These are phyloP conservation scores for Phytophthora podocarpi DNA, from an alignment of 352 stramenopile species.

Conservation along the genomic window DNA sequence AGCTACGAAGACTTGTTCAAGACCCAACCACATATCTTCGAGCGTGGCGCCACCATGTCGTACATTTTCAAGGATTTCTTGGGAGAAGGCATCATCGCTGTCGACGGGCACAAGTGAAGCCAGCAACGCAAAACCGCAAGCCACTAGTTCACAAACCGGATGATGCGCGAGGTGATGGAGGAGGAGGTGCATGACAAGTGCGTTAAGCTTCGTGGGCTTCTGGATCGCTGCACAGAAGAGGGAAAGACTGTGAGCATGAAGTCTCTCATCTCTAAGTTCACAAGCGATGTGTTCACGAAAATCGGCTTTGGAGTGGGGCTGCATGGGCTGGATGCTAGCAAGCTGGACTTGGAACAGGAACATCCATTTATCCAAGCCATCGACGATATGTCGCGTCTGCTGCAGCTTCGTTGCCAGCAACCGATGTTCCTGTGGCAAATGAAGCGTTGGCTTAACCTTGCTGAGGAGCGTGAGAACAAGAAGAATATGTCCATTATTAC, in stretches of 20 bases:
- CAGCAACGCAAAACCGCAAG: slow-evolving; percentile 81
- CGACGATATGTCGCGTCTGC: slow-evolving; percentile 37
- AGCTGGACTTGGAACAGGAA: slow-evolving; percentile 29
- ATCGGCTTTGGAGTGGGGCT: slow-evolving; percentile 75
- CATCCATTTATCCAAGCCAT: slow-evolving; percentile 59
- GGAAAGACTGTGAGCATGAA: slow-evolving; percentile 37
- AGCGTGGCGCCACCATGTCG: slow-evolving; percentile 47
- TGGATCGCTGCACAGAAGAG: slow-evolving; percentile 17
- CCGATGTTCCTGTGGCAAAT: slow-evolving; percentile 57
- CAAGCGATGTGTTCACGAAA: slow-evolving; percentile 74
- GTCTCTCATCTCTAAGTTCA: slow-evolving; percentile 55
- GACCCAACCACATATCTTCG: slow-evolving; percentile 62
- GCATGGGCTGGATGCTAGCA: slow-evolving; percentile 32
- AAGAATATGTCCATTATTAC: slow-evolving; percentile 44
- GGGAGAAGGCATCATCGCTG: slow-evolving; percentile 68
- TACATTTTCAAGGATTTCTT: slow-evolving; percentile 60
- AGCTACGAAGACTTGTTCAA: slow-evolving; percentile 55
- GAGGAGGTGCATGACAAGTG: slow-evolving; percentile 35
- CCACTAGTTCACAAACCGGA: slow-evolving; percentile 84
- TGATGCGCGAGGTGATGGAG: slow-evolving; percentile 57
- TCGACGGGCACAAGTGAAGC: slow-evolving; percentile 57
- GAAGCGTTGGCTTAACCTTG: slow-evolving; percentile 44
- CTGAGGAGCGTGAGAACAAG: slow-evolving; percentile 36
- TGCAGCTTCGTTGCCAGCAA: slow-evolving; percentile 46
- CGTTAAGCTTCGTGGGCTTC: slow-evolving; percentile 27